phyloP scores from a whole-genome alignment of 352 stramenopile genomes.

The Pythium angustatum region DNA sequence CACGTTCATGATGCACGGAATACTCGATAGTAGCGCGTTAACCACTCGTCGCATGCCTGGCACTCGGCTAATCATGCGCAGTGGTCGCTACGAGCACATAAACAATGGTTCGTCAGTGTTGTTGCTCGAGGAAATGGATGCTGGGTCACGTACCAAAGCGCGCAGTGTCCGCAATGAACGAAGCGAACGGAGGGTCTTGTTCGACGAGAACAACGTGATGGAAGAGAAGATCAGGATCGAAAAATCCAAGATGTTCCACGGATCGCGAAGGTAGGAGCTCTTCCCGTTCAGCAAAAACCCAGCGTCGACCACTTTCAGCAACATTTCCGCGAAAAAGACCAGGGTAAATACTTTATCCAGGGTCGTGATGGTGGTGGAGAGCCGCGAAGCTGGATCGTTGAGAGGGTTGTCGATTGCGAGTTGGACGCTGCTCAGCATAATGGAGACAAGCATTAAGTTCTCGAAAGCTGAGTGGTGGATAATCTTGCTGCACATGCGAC shows the following conservation, averaged over 20 bases:
- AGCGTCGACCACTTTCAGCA: conserved; percentile 70
- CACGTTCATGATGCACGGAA: conserved; percentile 79
- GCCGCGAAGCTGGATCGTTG: conserved; percentile 38
- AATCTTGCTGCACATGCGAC: conserved; percentile 27
- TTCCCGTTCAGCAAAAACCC: conserved; percentile 59
- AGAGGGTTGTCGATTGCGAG: conserved; percentile 70
- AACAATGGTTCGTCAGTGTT: neutral
- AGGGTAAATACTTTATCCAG: conserved; percentile 55
- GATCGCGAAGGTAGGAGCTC: conserved; percentile 59
- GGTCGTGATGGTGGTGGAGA: conserved; percentile 32
- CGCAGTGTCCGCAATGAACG: conserved; percentile 66
- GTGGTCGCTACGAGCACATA: conserved; percentile 31
- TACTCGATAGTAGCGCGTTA: conserved; percentile 68
- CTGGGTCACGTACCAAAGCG: conserved; percentile 44
- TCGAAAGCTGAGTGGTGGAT: conserved; percentile 55
- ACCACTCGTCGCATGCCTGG: conserved; percentile 78
- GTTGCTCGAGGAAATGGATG: neutral
- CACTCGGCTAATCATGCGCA: conserved; percentile 70
- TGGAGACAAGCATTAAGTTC: conserved; percentile 56
- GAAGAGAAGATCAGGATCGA: conserved; percentile 58
- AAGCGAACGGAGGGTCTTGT: conserved; percentile 47
- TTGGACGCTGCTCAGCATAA: conserved; percentile 59
- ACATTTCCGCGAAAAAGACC: conserved; percentile 73
- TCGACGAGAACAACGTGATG: conserved; percentile 41
- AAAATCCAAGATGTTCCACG: conserved; percentile 83